Conservation (phyloP, 768 basidiomycete genomes). For the Leucosporidium creatinivorum region DNA sequence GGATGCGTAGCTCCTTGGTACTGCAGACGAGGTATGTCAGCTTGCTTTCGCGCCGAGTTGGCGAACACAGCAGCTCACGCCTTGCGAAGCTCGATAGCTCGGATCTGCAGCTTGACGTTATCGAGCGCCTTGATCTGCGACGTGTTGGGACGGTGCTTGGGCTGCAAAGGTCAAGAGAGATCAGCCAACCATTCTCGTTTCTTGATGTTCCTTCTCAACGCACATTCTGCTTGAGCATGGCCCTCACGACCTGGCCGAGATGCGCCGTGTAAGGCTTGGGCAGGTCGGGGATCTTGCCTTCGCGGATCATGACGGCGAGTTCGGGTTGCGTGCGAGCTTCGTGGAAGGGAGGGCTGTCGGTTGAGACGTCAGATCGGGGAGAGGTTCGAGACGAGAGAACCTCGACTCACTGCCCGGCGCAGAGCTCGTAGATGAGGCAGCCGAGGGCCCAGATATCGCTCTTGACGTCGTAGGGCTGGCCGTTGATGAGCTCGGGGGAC, state of each 20-base stretch:
- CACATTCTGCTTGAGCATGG: conserved; percentile 81
- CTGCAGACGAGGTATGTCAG: not conserved
- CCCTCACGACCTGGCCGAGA: conserved; percentile 65
- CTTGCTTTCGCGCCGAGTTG: not conserved
- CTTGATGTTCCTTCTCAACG: conserved; percentile 18
- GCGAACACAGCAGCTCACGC: conserved; percentile 4
- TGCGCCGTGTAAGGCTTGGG: conserved; percentile 73
- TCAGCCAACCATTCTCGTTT: not conserved
- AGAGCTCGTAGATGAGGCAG: conserved; percentile 92
- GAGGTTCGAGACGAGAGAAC: not conserved
- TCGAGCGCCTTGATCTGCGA: conserved; percentile 33
- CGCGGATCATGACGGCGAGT: conserved; percentile 67
- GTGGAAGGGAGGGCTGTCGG: conserved; percentile 65
- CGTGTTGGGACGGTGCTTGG: conserved; percentile 34
- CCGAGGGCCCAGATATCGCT: conserved; percentile 98
- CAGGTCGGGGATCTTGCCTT: conserved; percentile 83
- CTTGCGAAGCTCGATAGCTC: conserved; percentile 26
- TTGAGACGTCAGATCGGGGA: not conserved
- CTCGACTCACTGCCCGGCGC: conserved; percentile 62
- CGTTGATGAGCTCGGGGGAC: conserved; percentile 97
- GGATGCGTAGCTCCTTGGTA: conserved; percentile 19
- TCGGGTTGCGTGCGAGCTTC: conserved; percentile 85
- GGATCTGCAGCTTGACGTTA: conserved; percentile 32
- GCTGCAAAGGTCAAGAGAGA: conserved; percentile 10
- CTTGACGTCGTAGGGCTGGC: conserved; percentile 94